phyloP scores from a whole-genome alignment of 2,329 filamentous ascomycete species.

The Xylariaceae sp. region DNA sequence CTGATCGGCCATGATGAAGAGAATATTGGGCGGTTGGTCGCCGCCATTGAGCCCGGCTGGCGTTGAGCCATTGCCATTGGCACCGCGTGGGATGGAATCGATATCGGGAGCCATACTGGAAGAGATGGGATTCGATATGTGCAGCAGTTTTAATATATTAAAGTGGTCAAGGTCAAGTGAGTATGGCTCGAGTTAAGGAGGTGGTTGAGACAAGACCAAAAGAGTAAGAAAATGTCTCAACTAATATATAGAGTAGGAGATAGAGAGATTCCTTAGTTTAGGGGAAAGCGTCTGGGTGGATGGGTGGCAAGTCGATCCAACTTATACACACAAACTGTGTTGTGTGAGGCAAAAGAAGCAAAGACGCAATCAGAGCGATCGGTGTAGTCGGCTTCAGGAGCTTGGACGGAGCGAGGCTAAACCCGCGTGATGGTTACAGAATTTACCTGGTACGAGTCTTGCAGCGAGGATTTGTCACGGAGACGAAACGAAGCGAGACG shows the following conservation, averaged over 20 bases:
- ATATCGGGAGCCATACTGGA: conserved; percentile 61
- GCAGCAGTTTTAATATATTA: background rate
- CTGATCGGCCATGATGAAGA: conserved; percentile 97
- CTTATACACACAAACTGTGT: conserved; percentile 4
- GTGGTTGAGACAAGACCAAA: background rate
- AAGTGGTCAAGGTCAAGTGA: background rate
- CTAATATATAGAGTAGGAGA: background rate
- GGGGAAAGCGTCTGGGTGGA: background rate
- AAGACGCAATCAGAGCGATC: background rate
- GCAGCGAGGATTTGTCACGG: conserved; percentile 1
- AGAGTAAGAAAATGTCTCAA: background rate
- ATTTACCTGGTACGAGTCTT: background rate
- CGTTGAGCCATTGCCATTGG: conserved; percentile 24
- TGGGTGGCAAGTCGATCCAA: conserved; percentile 1
- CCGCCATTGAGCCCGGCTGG: conserved; percentile 13
- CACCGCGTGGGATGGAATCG: conserved; percentile 56
- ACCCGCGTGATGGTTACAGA: background rate
- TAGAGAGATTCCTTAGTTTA: background rate
- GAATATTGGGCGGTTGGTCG: conserved; percentile 62
- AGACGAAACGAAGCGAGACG: background rate
- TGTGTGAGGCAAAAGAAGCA: conserved; percentile 1
- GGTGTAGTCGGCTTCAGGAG: conserved; percentile 5
- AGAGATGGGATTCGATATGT: conserved; percentile 4
- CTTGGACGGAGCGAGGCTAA: conserved; percentile 2
- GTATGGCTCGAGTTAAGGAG: conserved; percentile 1